A percentile compares a stretch with the other conserved stretches of the same genome.
Evolutionary conservation across 192 early-diverging fungal genomes (phyloP).

Genomic region (Podila minutissima): DNA sequence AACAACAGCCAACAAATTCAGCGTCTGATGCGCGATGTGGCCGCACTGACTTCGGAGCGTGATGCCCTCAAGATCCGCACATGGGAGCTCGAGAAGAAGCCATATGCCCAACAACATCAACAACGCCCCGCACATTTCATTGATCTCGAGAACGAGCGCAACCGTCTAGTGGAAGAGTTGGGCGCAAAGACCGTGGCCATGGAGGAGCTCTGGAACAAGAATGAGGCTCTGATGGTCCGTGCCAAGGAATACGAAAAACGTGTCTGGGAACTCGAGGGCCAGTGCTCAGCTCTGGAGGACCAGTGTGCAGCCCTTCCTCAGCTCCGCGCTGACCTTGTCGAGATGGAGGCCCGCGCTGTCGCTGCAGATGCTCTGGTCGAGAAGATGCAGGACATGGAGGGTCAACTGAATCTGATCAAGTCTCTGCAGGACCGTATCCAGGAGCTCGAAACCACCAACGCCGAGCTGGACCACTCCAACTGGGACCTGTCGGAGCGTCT

Average conservation of each 20-base stretch:
- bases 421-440: slow-evolving; percentile 39
- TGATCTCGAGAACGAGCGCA: slow-evolving; percentile 48
- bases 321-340: slow-evolving; percentile 31
- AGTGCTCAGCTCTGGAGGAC: slow-evolving; percentile 27
- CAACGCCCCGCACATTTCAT: slow-evolving; percentile 30
- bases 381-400: slow-evolving; percentile 45
- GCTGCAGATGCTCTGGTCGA: slow-evolving; percentile 37
- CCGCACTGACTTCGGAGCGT: slow-evolving; percentile 24
- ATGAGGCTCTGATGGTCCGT: slow-evolving; percentile 40
- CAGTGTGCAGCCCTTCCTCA: slow-evolving; percentile 26
- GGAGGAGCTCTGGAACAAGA: slow-evolving; percentile 52
- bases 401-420: slow-evolving; percentile 38
- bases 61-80: slow-evolving; percentile 43
- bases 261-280: slow-evolving; percentile 45
- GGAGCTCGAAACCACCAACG: slow-evolving; percentile 48
- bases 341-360: slow-evolving; percentile 38
- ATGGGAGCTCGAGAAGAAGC: slow-evolving; percentile 48
- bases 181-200: slow-evolving; percentile 42
- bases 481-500: slow-evolving; percentile 46
- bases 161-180: slow-evolving; percentile 41
- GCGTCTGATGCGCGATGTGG: slow-evolving; percentile 28
- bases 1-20: slow-evolving; percentile 33
- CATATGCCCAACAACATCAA: slow-evolving; percentile 29
- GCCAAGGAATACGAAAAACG: slow-evolving; percentile 50
- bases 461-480: slow-evolving; percentile 46